These are phyloP conservation scores for Lodderomyces jiufengensis DNA, from an alignment of 1,139 yeast genomes.

Conservation along the genomic window DNA sequence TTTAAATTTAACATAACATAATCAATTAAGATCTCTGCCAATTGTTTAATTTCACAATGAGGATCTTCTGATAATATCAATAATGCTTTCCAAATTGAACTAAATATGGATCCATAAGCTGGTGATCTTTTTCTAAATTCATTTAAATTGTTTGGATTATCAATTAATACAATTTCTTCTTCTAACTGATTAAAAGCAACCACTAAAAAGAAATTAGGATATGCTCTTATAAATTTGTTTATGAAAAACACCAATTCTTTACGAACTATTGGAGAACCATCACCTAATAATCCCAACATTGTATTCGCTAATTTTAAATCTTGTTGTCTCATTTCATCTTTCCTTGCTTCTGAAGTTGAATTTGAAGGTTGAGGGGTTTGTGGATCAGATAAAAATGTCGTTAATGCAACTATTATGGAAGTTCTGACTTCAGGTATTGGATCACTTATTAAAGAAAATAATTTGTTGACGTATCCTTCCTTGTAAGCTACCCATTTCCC, in stretches of 20 bases:
- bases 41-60: slow-evolving; percentile 70
- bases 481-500: slow-evolving; percentile 71
- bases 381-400: slow-evolving; percentile 44
- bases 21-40: slow-evolving; percentile 76
- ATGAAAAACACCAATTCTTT: slow-evolving; percentile 79
- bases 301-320: slow-evolving; percentile 51
- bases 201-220: slow-evolving; percentile 73
- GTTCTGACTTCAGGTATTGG: slow-evolving; percentile 96
- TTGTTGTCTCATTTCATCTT: slow-evolving; percentile 51
- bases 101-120: slow-evolving; percentile 82
- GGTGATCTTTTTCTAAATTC: slow-evolving; percentile 62
- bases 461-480: slow-evolving; percentile 57
- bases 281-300: slow-evolving; percentile 55
- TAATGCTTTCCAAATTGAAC: slow-evolving; percentile 84
- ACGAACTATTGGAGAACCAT: slow-evolving; percentile 87
- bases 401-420: slow-evolving; percentile 71
- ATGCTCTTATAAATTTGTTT: slow-evolving; percentile 68
- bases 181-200: slow-evolving; percentile 85
- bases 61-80: slow-evolving; percentile 87
- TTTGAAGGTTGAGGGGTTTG: slow-evolving; percentile 5
- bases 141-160: slow-evolving; percentile 55
- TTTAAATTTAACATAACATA: slow-evolving; percentile 63
- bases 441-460: slow-evolving; percentile 64
- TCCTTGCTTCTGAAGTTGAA: slow-evolving; percentile 16
- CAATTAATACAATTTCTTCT: slow-evolving; percentile 70